Evolutionary conservation across 176 grass and related monocot species (phyloP).

Genomic region (Rhynchospora breviuscula): DNA sequence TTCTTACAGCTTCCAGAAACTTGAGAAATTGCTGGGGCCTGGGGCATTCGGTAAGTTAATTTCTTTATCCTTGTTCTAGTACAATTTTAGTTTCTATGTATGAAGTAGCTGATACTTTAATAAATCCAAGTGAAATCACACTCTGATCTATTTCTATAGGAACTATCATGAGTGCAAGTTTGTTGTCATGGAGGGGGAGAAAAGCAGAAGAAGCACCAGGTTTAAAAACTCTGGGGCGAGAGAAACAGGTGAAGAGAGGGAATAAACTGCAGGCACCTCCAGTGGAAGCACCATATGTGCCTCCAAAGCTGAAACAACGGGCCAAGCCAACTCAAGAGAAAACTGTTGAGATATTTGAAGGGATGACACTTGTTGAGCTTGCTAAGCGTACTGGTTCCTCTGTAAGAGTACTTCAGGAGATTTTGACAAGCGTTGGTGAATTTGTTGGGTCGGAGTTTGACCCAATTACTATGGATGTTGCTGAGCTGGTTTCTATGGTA

Average conservation of each 20-base stretch:
- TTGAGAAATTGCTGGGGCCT: not conserved
- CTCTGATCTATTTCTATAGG: constrained; percentile 39
- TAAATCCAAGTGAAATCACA: not conserved
- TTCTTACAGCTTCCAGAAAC: not conserved
- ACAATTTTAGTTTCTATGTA: not conserved
- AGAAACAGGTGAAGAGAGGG: constrained; percentile 73
- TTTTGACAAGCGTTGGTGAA: constrained; percentile 81
- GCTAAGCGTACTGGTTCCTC: constrained; percentile 53
- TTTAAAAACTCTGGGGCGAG: constrained; percentile 58
- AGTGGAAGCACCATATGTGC: constrained; percentile 75
- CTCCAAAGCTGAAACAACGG: constrained; percentile 54
- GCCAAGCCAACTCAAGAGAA: constrained; percentile 53
- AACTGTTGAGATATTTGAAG: constrained; percentile 93
- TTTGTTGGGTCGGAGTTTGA: constrained; percentile 81
- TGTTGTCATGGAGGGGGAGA: constrained; percentile 55
- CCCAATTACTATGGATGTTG: constrained; percentile 65
- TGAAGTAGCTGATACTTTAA: not conserved
- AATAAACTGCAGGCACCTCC: constrained; percentile 54
- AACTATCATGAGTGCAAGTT: constrained; percentile 74
- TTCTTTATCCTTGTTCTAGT: not conserved
- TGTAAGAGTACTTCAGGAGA: constrained; percentile 54
- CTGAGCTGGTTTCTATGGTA: constrained; percentile 90
- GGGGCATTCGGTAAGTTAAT: not conserved
- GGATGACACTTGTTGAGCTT: constrained; percentile 86
- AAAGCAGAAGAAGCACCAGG: constrained; percentile 60